These are phyloP conservation scores for Sonneratia alba DNA, from an alignment of 345 rosid genomes.

Conservation along the genomic window DNA sequence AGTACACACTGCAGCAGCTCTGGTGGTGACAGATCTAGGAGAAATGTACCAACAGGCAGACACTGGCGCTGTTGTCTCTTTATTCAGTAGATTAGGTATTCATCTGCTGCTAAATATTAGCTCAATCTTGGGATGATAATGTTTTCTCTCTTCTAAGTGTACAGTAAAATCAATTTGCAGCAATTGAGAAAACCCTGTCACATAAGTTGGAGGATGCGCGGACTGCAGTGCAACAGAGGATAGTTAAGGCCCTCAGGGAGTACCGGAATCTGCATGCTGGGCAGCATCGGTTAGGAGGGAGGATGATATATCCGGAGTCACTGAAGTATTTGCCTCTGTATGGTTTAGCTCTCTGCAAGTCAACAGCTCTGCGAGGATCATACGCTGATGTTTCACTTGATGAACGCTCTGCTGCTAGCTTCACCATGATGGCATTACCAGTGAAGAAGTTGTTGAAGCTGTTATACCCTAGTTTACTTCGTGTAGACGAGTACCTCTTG, in stretches of 20 bases:
- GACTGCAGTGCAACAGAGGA: conserved; percentile 58
- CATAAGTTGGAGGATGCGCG: conserved; percentile 93
- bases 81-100: conserved; percentile 78
- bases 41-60: conserved; percentile 97
- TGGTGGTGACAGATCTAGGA: conserved; percentile 82
- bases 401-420: conserved; percentile 89
- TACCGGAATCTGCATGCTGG: conserved; percentile 81
- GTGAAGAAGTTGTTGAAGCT: conserved; percentile 77
- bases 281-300: conserved; percentile 91
- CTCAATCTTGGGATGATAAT: conserved; percentile 1
- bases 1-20: conserved; percentile 88
- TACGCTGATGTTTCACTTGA: conserved; percentile 80
- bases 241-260: conserved; percentile 85
- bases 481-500: conserved; percentile 70
- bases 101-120: conserved; percentile 15
- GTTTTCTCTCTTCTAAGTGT: not conserved
- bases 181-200: conserved; percentile 83
- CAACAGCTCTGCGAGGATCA: conserved; percentile 80
- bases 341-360: conserved; percentile 80
- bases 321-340: conserved; percentile 73
- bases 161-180: conserved; percentile 27
- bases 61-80: conserved; percentile 76
- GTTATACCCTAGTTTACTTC: conserved; percentile 75
- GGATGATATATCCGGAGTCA: conserved; percentile 94
- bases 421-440: conserved; percentile 89